Base-by-base conservation (phyloP, 129 eudicot species). In the Flaveria bidentis region DNA sequence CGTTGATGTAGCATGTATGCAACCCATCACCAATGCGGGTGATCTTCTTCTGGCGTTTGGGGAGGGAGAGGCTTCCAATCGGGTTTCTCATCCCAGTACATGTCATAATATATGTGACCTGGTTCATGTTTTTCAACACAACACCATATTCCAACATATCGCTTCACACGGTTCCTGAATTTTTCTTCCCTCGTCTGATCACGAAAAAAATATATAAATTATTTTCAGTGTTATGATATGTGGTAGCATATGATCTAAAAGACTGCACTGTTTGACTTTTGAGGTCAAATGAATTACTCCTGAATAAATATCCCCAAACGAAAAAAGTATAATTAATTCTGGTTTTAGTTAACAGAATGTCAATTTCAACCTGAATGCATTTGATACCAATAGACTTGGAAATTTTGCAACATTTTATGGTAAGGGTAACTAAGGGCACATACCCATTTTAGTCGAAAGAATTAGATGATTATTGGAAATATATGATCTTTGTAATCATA, bases 11-110 rank as follows among this genome's bases (percentile, higher is more conserved):
- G 42, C 30, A 62, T 77, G 80, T 46, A 15, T 18, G 46, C 14
- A 23, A 58, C 67, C 71, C 14, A 70, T 88, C 79, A 90, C 87
- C 84, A 79, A 69, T 87, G 94, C 17, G 97, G 99, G 71, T 87
- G 97, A 82, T 94, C 99, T n/a, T 94, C 99, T 86, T 89, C 92
- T 3, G 84, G 92, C 41, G 85, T 91, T 66, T 87, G 87, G 36
- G 99, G 99, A 30, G 99, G 96, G 12, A 76, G 64, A n/a, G 99
- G 89, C 76, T 94, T 94, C 99, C 97, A 94, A 6, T 78, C 90
- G 9, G 99, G 99, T 78, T 87, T 94, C 78, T 94, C 97, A 33
- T 94, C 99, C 99, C 99, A 94, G 79, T 84, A 94, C 90, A 91
- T 89, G 83, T 94, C 96, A 49, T 94, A 94, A 73, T 91, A 94